Evolutionary conservation across 73 alveolate species (phyloP).

Genomic region (Loxodes magnus): DNA sequence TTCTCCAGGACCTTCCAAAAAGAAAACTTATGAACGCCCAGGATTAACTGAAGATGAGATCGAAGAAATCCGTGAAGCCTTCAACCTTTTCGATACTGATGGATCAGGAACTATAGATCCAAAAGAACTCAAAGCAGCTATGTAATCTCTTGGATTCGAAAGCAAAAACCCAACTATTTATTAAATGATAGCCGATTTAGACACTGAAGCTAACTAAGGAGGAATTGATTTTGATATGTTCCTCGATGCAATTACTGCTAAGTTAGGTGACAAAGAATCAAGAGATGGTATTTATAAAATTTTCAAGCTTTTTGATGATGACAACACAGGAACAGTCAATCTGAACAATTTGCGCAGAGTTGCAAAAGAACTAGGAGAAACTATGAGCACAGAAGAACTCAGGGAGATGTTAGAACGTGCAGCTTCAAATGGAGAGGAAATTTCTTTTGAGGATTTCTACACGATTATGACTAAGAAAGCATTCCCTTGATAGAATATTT

Average conservation of each 20-base stretch:
- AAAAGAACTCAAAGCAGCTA: conserved; percentile 88
- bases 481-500: conserved; percentile 12
- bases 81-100: conserved; percentile 78
- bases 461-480: conserved; percentile 71
- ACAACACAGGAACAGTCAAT: conserved; percentile 61
- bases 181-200: conserved; percentile 86
- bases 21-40: conserved; percentile 36
- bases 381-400: conserved; percentile 75
- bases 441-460: conserved; percentile 89
- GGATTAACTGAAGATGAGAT: conserved; percentile 74
- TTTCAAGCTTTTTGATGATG: conserved; percentile 88
- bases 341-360: conserved; percentile 73
- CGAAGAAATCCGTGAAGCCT: conserved; percentile 63
- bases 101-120: conserved; percentile 93
- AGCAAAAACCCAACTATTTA: conserved; percentile 85
- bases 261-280: conserved; percentile 81
- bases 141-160: conserved; percentile 82
- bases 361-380: conserved; percentile 88
- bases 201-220: conserved; percentile 67
- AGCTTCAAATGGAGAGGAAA: conserved; percentile 85
- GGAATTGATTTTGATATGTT: conserved; percentile 94
- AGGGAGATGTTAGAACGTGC: conserved; percentile 91
- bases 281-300: conserved; percentile 80
- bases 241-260: conserved; percentile 89
- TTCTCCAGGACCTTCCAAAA: conserved; percentile 24